Evolutionary conservation across 2,329 filamentous ascomycete genomes (phyloP).

Genomic region (Gnomoniopsis sp.): DNA sequence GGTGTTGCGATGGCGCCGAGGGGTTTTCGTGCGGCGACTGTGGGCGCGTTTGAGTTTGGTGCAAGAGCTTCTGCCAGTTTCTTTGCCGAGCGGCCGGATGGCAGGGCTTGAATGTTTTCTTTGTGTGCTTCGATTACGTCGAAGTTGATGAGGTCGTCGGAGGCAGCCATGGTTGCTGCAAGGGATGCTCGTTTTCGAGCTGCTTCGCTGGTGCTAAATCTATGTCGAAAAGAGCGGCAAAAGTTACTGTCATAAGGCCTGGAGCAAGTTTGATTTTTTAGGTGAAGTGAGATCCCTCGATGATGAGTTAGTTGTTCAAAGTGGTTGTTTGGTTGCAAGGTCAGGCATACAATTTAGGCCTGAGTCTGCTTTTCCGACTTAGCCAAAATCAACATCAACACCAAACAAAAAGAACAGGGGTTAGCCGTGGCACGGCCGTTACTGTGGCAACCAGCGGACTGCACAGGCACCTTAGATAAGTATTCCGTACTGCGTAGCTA

Average conservation of each 20-base stretch:
- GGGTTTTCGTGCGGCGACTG: conserved; percentile 37
- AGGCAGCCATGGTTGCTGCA: conserved; percentile 40
- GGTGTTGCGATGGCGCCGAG: conserved; percentile 58
- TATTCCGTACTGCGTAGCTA: not conserved
- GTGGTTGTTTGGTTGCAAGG: conserved; percentile 11
- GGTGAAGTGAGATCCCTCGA: not conserved
- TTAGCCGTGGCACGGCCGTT: conserved; percentile 12
- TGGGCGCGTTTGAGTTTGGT: conserved; percentile 37
- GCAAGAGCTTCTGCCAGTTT: conserved; percentile 83
- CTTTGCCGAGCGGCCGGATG: conserved; percentile 81
- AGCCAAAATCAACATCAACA: no score
- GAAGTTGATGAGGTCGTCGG: conserved; percentile 66
- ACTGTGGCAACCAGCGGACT: conserved; percentile 14
- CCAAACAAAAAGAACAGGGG: not conserved
- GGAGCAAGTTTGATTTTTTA: not conserved
- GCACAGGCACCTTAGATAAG: no score
- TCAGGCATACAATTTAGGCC: not conserved
- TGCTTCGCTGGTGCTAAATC: conserved; percentile 10
- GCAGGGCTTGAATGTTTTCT: conserved; percentile 94
- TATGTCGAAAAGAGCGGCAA: conserved; percentile 7
- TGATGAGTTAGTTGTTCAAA: not conserved
- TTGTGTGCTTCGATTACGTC: conserved; percentile 95
- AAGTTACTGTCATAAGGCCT: conserved; percentile 9
- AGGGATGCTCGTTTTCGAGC: conserved; percentile 16
- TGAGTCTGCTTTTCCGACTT: not conserved